Evolutionary conservation across 2,329 filamentous ascomycete species (phyloP).

Genomic region (Pseudofabraea citricarpa): DNA sequence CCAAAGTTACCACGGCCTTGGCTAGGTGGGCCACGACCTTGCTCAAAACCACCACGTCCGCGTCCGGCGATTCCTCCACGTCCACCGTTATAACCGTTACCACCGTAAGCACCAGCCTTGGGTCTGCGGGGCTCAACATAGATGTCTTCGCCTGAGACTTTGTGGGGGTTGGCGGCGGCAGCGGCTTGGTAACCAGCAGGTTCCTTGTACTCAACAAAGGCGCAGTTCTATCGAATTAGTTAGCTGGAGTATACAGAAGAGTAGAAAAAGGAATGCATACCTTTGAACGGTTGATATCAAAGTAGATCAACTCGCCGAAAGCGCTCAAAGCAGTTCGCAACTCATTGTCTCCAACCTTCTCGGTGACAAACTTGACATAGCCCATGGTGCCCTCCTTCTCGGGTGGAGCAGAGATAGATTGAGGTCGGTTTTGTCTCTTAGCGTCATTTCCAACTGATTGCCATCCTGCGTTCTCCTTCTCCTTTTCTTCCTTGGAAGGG

Average conservation of each 20-base stretch:
- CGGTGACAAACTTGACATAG: constrained; percentile 94
- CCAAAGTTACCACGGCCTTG: constrained; percentile 28
- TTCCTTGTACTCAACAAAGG: constrained; percentile 90
- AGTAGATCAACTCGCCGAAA: constrained; percentile 67
- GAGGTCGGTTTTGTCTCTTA: constrained; percentile 75
- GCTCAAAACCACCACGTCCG: constrained; percentile 63
- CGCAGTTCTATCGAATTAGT: constrained; percentile 73
- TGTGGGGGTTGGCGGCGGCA: constrained; percentile 77
- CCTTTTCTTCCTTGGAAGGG: constrained; percentile 24
- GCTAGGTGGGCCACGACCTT: constrained; percentile 46
- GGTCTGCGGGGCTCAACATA: constrained; percentile 84
- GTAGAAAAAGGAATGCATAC: constrained; percentile 41
- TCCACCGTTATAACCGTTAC: constrained; percentile 59
- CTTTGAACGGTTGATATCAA: constrained; percentile 79
- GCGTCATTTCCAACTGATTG: constrained; percentile 77
- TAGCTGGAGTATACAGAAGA: constrained; percentile 6
- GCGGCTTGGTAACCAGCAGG: constrained; percentile 79
- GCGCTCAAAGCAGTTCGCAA: constrained; percentile 66
- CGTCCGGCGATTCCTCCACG: constrained; percentile 58
- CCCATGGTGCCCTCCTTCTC: constrained; percentile 76
- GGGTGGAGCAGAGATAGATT: constrained; percentile 54
- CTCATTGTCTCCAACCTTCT: constrained; percentile 73
- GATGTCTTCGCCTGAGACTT: constrained; percentile 76
- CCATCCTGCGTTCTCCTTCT: constrained; percentile 59
- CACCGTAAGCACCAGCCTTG: constrained; percentile 65